A percentile compares a stretch with the other conserved stretches of the same genome.
These are phyloP conservation scores for Torulaspora globosa DNA, from an alignment of 1,139 yeast species.

Conservation along the genomic window DNA sequence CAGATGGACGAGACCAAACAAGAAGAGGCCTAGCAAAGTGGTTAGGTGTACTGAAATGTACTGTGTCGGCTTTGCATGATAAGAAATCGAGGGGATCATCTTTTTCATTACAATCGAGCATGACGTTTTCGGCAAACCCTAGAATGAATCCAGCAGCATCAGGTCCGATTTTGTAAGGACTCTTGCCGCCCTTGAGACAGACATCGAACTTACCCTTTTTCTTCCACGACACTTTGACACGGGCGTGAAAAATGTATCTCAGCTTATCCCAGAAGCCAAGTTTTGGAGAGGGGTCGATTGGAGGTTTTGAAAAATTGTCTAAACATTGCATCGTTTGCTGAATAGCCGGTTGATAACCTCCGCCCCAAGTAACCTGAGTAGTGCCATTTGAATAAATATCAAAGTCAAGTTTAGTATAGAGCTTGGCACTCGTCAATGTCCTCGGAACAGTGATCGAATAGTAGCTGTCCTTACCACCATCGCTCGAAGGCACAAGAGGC, in stretches of 20 bases:
- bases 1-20: constrained; percentile 56
- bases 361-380: constrained; percentile 80
- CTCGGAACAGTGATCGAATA: constrained; percentile 67
- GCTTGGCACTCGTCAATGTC: constrained; percentile 71
- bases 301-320: constrained; percentile 80
- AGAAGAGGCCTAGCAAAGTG: constrained; percentile 55
- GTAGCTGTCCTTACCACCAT: constrained; percentile 41
- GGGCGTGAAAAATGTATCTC: constrained; percentile 58
- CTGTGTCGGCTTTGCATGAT: constrained; percentile 59
- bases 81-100: constrained; percentile 61
- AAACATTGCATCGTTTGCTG: constrained; percentile 76
- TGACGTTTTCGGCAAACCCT: constrained; percentile 68
- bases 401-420: constrained; percentile 59
- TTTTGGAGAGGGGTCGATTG: constrained; percentile 77
- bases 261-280: constrained; percentile 79
- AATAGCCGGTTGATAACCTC: constrained; percentile 76
- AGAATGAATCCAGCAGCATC: constrained; percentile 74
- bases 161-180: constrained; percentile 72
- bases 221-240: constrained; percentile 46
- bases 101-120: constrained; percentile 55
- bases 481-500: constrained; percentile 52
- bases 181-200: constrained; percentile 59
- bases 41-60: constrained; percentile 68
- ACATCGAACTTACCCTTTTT: constrained; percentile 55
- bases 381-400: constrained; percentile 54